A percentile compares a stretch with the other conserved stretches of the same genome.
These are phyloP conservation scores for Pisolithus tinctorius DNA, from an alignment of 768 basidiomycete genomes.

Conservation along the genomic window DNA sequence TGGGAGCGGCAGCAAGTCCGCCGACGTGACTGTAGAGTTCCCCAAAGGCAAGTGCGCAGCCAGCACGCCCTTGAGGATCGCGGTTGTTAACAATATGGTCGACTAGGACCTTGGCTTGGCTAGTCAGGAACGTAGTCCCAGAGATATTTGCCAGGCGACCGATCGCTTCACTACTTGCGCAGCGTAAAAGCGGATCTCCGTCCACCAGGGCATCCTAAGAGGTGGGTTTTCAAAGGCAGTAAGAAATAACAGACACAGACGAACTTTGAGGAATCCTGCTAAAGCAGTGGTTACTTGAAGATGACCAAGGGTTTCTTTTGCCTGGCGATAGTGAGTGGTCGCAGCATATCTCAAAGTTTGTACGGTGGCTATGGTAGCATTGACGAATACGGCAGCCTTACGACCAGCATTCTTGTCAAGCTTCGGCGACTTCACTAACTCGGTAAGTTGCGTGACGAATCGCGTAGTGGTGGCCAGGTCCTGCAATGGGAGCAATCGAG, in stretches of 20 bases:
- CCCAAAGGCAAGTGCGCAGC: slow-evolving; percentile 89
- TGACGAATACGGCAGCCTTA: slow-evolving; percentile 77
- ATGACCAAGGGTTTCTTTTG: slow-evolving; percentile 61
- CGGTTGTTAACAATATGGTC: slow-evolving; percentile 93
- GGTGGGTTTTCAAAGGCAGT: slow-evolving; percentile 6
- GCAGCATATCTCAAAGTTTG: slow-evolving; percentile 58
- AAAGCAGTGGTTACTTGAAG: slow-evolving; percentile 54
- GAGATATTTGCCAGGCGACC: slow-evolving; percentile 82
- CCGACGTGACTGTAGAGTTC: slow-evolving; percentile 90
- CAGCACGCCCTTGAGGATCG: slow-evolving; percentile 86
- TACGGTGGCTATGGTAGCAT: slow-evolving; percentile 69
- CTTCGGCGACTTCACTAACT: slow-evolving; percentile 64
- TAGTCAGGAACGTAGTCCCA: slow-evolving; percentile 76
- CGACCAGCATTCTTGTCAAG: slow-evolving; percentile 84
- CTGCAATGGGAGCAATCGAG: slow-evolving; percentile 72
- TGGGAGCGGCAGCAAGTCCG: slow-evolving; percentile 87
- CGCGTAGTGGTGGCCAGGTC: slow-evolving; percentile 53
- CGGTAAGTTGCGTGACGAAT: slow-evolving; percentile 52
- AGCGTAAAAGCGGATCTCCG: slow-evolving; percentile 68
- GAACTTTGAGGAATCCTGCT: slow-evolving; percentile 72
- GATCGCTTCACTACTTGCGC: slow-evolving; percentile 79
- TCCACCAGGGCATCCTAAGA: slow-evolving; percentile 73
- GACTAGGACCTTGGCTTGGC: slow-evolving; percentile 84
- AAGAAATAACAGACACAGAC: slow-evolving; percentile 8
- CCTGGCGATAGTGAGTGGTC: slow-evolving; percentile 46